Base-by-base conservation (phyloP, 2,329 filamentous ascomycete genomes). In the Beauveria sp. region DNA sequence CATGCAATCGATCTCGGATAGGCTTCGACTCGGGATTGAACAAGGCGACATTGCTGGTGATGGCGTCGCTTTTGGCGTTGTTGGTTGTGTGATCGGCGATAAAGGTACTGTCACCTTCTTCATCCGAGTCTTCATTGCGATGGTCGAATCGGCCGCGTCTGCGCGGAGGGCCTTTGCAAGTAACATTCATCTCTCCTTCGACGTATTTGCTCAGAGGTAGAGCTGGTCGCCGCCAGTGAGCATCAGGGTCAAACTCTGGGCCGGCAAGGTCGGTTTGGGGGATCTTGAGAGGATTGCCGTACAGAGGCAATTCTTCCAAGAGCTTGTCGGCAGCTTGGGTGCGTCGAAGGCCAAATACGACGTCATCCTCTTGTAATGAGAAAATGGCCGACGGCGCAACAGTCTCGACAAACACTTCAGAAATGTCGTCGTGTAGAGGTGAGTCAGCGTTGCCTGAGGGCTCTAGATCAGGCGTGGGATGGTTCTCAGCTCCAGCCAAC, bases 21-120 rank as follows among this genome's bases (percentile, higher is more conserved):
- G 88, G 83, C 73, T 93, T 96, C 77, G 96, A 93, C 64, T 96
- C 90, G 0, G 91, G 87, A 65, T 90, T 87, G 75, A 99, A 99
- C 0, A 99, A 78, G 1, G 93, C 93, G 62, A 97, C 91, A 63
- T 90, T 84, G 1, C 81, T 85, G 66, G 88, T 88, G 65, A 89
- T 85, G 0, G 92, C 87, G 1, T 83, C 81, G 9, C 93, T 71
- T 48, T 83, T 73, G 31, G 77, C 71, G 6, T 75, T 73, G 6
- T 78, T 75, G 2, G 78, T 69, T 60, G 77, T 71, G 66, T 80
- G 76, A 38, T 84, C 83, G 24, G 80, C 79, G 31, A 84, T 80
- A 50, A 86, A 84, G 51, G 85, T 84, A 14, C 77, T 69, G 63
- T 81, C 76, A 65, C 79, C 75, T 40, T 87, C 85, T 26, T 84